Conservation (phyloP, 192 early-diverging fungal species). For the Umbelopsis isabellina region DNA sequence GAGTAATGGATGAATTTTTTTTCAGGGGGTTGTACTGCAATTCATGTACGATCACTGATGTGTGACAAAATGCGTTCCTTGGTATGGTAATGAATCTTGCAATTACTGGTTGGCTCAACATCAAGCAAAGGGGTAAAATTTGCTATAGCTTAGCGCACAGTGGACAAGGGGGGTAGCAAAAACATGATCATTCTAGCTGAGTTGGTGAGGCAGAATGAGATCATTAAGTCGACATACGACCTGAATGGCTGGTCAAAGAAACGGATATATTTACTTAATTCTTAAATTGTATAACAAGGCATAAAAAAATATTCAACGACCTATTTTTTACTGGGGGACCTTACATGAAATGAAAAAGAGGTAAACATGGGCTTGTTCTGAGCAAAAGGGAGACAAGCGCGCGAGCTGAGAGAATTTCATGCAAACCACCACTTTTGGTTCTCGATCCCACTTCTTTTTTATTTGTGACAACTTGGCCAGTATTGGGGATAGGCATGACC, state of each 20-base stretch:
- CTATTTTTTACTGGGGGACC: no score
- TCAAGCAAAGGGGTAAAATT: neutral
- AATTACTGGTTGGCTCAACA: neutral
- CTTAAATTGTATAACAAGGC: no score
- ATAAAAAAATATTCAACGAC: no score
- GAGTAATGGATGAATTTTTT: no score
- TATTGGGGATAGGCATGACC: neutral
- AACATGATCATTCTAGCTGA: no score
- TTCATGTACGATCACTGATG: no score
- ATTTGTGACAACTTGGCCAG: constrained; percentile 7
- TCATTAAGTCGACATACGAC: neutral
- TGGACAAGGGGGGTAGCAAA: no score
- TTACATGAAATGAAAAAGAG: neutral
- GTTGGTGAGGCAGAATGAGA: neutral
- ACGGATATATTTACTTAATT: no score
- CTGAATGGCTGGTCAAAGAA: no score
- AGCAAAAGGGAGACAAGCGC: neutral
- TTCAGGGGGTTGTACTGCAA: no score
- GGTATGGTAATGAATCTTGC: constrained; percentile 1
- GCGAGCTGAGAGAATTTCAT: neutral
- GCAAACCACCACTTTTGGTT: neutral
- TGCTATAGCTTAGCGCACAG: neutral
- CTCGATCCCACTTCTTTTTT: constrained; percentile 15
- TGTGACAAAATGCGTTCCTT: neutral
- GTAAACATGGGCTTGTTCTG: neutral